Evolutionary conservation across 2,329 filamentous ascomycete genomes (phyloP), one percentile per base, ranked within the genome.

Genomic region (Penicillium sp.): DNA sequence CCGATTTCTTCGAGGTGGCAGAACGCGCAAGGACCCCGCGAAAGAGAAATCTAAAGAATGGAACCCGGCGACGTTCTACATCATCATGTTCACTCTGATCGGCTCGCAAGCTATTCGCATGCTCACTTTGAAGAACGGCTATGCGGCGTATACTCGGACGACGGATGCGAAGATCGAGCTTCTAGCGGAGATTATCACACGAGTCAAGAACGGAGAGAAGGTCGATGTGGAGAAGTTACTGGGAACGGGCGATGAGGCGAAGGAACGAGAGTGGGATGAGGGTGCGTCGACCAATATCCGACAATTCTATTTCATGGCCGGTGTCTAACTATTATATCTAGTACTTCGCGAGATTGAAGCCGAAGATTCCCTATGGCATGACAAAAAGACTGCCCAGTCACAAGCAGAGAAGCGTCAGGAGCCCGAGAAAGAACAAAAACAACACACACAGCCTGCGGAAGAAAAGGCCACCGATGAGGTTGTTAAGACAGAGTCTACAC

Each of bases 91-190:
- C 62, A 75, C 89, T 35, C 77, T 97, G 55, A 91, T 97, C 56
- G 94, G 94, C 4, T 95, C 88, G 54, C 95, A 96, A 77, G 87
- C 91, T 13, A 96, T 98, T 60, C 87, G 96, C 62, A 87, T 93
- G 77, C 84, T 98, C 63, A 77, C 83, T 32, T 68, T 97, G 61
- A 85, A 84, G 61, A 87, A 86, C 59, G 84, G 90, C 44, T 85
- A 83, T 63, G 76, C 78, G 29, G 81, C 83, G 9, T 90, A 86
- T 60, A 81, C 77, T 63, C 81, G 90, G 44, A 82, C 83, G 58
- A 84, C 89, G 5, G 87, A 95, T 59, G 82, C 87, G 6, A 85
- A 87, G 64, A 86, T 98, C 55, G 79, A 77, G 3, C 64, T 88
- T 28, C 69, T 98, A 52, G 80, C 80, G 34, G 91, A 95, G 46